These are phyloP conservation scores for Atalantia buxifolia DNA, from an alignment of 345 rosid genomes.

Conservation along the genomic window DNA sequence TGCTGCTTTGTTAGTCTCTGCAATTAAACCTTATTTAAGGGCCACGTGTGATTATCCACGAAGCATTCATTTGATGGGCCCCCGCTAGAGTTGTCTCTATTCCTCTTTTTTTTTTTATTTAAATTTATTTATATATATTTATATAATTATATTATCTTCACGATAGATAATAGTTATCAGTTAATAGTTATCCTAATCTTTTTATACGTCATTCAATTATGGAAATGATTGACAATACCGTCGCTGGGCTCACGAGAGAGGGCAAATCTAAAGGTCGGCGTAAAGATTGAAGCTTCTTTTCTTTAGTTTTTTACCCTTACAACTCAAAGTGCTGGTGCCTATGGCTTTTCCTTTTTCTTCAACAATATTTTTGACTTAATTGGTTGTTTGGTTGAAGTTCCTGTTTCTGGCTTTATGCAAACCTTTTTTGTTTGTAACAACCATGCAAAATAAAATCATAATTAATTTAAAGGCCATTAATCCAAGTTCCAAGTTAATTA, in stretches of 20 bases:
- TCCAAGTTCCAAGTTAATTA: neutral
- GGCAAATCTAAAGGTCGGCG: neutral
- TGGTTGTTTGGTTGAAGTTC: too few relatives aligned
- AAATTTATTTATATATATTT: too few relatives aligned
- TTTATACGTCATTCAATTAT: neutral
- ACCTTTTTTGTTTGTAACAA: too few relatives aligned
- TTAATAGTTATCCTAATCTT: neutral
- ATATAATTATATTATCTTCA: neutral
- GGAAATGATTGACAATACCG: neutral
- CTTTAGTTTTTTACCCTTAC: neutral
- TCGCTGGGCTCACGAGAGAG: neutral
- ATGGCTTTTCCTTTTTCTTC: neutral
- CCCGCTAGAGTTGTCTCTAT: neutral
- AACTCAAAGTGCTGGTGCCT: too few relatives aligned
- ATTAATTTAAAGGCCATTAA: neutral
- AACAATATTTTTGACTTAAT: too few relatives aligned
- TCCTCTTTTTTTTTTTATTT: too few relatives aligned
- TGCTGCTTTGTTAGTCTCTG: neutral
- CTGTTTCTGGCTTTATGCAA: too few relatives aligned
- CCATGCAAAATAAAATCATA: too few relatives aligned
- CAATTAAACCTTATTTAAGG: neutral
- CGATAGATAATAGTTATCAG: neutral
- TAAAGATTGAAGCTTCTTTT: neutral
- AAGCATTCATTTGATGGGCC: neutral
- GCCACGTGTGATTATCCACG: slow-evolving; percentile 2